Conservation (phyloP, 208 protist species). For the Trichomonas tenax region DNA sequence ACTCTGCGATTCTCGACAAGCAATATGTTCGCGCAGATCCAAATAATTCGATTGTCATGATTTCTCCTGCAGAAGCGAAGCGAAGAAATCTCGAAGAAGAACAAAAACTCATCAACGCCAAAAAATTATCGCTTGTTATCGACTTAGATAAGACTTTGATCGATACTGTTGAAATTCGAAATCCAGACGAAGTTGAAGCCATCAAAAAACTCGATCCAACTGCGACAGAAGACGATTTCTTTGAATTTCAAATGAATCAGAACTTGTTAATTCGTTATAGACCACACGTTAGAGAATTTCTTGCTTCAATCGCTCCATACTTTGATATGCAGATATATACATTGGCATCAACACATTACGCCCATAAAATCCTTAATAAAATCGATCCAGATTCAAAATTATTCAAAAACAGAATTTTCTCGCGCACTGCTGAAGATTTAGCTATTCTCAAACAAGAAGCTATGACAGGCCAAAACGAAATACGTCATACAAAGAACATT, state of each 20-base stretch:
- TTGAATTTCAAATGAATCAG: background rate
- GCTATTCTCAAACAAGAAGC: background rate
- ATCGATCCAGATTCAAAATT: background rate
- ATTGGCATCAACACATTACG: background rate
- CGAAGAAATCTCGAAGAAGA: background rate
- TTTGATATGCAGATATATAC: background rate
- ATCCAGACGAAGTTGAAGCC: background rate
- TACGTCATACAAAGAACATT: too few relatives aligned
- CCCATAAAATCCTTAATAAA: background rate
- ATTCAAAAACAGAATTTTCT: background rate
- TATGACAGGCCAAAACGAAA: background rate
- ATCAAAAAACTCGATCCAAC: background rate
- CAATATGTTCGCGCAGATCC: background rate
- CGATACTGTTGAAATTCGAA: background rate
- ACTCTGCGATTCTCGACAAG: background rate
- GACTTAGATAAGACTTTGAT: background rate
- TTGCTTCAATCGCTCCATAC: background rate
- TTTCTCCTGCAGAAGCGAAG: background rate
- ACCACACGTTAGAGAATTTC: background rate
- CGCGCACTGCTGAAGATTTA: background rate
- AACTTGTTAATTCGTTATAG: background rate
- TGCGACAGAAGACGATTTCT: background rate
- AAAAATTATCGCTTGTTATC: background rate
- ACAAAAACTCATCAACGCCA: background rate
- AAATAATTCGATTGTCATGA: background rate